These are phyloP conservation scores for Ustulina deusta DNA, from an alignment of 2,329 filamentous ascomycete species.

Conservation along the genomic window DNA sequence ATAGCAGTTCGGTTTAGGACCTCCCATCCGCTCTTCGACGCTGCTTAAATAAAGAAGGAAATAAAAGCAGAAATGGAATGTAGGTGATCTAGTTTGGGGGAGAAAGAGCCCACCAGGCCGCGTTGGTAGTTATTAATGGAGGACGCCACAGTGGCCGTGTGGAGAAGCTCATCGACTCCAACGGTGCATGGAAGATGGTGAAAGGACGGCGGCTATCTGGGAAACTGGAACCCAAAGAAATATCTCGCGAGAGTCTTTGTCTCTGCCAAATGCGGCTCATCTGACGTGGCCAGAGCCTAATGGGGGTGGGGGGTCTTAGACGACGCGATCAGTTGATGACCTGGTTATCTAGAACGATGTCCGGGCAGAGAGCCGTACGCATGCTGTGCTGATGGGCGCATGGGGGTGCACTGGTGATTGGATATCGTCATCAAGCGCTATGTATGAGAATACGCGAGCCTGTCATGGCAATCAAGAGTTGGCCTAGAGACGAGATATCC, in stretches of 20 bases:
- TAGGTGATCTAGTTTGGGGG: conserved; percentile 6
- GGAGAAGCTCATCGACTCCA: conserved; percentile 39
- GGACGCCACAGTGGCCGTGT: conserved; percentile 46
- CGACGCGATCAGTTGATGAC: conserved; percentile 21
- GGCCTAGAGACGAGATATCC: conserved; percentile 21
- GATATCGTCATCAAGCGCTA: conserved; percentile 15
- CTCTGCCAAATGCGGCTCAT: conserved; percentile 42
- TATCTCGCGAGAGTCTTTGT: conserved; percentile 19
- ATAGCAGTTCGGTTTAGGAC: conserved; percentile 4
- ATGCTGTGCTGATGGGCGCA: conserved; percentile 28
- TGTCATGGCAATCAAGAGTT: conserved; percentile 21
- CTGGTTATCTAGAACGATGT: conserved; percentile 16
- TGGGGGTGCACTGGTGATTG: conserved; percentile 36
- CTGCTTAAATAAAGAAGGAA: not conserved
- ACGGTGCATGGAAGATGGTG: conserved; percentile 19
- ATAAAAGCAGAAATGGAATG: not conserved
- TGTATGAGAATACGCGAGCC: conserved; percentile 25
- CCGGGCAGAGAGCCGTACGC: conserved; percentile 7
- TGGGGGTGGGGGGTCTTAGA: conserved; percentile 42
- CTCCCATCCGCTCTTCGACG: conserved; percentile 10
- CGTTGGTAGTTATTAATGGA: conserved; percentile 39
- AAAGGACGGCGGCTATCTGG: conserved; percentile 25
- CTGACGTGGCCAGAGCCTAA: conserved; percentile 49
- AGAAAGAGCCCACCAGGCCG: conserved; percentile 17
- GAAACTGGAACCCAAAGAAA: conserved; percentile 30